Evolutionary conservation across 345 rosid genomes (phyloP).

Genomic region (Euphorbia tirucalli): DNA sequence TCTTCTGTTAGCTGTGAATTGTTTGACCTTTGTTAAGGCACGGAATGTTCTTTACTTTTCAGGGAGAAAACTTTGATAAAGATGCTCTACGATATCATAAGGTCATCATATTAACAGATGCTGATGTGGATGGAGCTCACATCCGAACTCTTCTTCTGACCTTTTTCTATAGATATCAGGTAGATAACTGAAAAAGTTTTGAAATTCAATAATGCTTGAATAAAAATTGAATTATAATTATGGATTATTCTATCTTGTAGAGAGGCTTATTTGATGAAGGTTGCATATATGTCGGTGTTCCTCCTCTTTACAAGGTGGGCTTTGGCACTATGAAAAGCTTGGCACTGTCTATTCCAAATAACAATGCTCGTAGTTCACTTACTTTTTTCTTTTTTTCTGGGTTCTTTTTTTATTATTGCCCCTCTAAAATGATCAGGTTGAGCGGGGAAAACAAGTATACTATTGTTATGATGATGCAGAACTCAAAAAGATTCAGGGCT

Average conservation of each 20-base stretch:
- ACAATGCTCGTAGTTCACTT: not conserved
- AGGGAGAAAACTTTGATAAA: slow-evolving; percentile 93
- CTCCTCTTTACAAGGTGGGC: slow-evolving; percentile 90
- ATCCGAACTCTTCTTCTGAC: slow-evolving; percentile 88
- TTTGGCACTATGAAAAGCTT: not conserved
- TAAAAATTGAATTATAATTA: slow-evolving; percentile 16
- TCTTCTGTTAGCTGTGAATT: not conserved
- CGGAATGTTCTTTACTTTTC: slow-evolving; percentile 20
- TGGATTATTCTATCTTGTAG: slow-evolving; percentile 43
- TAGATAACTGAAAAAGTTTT: slow-evolving; percentile 24
- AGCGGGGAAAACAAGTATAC: slow-evolving; percentile 75
- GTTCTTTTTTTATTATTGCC: not conserved
- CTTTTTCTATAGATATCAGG: slow-evolving; percentile 99
- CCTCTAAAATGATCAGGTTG: slow-evolving; percentile 52
- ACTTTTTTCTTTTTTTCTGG: not conserved
- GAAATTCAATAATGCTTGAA: not conserved
- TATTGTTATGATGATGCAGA: slow-evolving; percentile 85
- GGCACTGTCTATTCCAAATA: not conserved
- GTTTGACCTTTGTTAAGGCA: slow-evolving; percentile 12
- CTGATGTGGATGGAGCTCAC: slow-evolving; percentile 99
- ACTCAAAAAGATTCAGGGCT: slow-evolving; percentile 49
- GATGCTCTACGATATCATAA: slow-evolving; percentile 88
- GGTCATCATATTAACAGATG: slow-evolving; percentile 97
- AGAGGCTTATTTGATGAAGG: slow-evolving; percentile 87
- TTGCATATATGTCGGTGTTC: slow-evolving; percentile 95